Evolutionary conservation across 768 basidiomycete genomes (phyloP), one percentile per base, ranked within the genome.

Genomic region (Amyloporia xantha): DNA sequence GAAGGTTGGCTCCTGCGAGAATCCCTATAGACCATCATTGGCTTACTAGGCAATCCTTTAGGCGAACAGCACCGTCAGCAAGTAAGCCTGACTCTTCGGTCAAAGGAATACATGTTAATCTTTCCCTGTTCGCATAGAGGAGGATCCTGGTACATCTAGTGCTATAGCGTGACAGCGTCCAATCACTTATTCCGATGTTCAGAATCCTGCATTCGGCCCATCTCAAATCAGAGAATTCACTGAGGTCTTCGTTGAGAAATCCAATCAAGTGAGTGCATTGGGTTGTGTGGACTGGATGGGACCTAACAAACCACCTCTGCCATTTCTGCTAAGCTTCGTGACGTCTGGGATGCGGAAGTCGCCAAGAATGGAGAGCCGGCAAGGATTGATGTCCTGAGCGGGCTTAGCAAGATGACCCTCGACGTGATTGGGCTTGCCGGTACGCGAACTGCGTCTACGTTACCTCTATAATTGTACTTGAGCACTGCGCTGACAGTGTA

Each of bases 131-230:
- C 10, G 12, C 30, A 4, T 19, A 49, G 48, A 25, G 48, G 15
- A 25, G 48, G 13, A 36, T 49, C 33, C 33, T 49, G 40, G 48
- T 49, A 36, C 15, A 15, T 33, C 30, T 15, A 15, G 9, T 7
- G 30, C 30, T 7, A 7, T 33, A 33, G 30, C n/a, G n/a, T n/a
- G n/a, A n/a, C n/a, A n/a, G n/a, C n/a, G n/a, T n/a, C n/a, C n/a
- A n/a, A n/a, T n/a, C n/a, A n/a, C n/a, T n/a, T n/a, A n/a, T n/a
- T n/a, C n/a, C n/a, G n/a, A n/a, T 15, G 30, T 17, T 9, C 20
- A 73, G 83, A 86, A 84, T 53, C 83, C 83, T 12, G 82, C 82
- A 0, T 86, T 86, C 54, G 80, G 82, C 1, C 69, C 72, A 1
- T 63, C 71, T 1, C 81, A 84, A 56, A 71, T 85, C 25, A 68